Evolutionary conservation across 2,329 filamentous ascomycete species (phyloP), one percentile per base, ranked within the genome.

Genomic region (Colletotrichum tanaceti): DNA sequence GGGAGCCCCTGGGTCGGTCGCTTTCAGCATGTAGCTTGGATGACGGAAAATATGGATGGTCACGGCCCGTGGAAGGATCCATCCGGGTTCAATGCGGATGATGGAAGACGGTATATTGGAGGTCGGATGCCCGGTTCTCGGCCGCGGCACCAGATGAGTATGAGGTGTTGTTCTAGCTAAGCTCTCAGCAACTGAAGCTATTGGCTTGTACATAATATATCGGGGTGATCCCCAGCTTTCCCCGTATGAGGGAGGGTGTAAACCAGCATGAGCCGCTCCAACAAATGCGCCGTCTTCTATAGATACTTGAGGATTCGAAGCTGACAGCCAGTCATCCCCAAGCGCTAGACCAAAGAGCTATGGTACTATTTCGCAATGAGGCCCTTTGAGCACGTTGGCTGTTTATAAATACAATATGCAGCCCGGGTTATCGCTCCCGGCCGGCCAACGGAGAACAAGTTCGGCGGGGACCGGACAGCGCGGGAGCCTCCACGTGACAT

Each of bases 11-110:
- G n/a, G 64, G 67, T 68, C 64, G 58, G 67, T 70, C 67, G 58
- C 64, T 70, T 68, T 70, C 63, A 70, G 58, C 64, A 68, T 68
- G 64, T 68, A 58, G 52, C 67, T 70, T 68, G 64, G 67, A 68
- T 68, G 63, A 68, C 13, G 63, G 38, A 61, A 47, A 54, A 65
- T n/a, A 49, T 43, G 53, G 65, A 53, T 24, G 63, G 41, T 46
- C 52, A 39, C 35, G 50, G 28, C 41, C 28, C 20, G 24, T 39
- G 5, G 43, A 43, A 53, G 62, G 46, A 53, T 44, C 63, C 67
- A 63, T 55, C 32, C 43, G 38, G 28, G 39, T 63, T 67, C 46
- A 47, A 69, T 47, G 20, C 13, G 20, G 49, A 52, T 7, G 38
- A 46, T 22, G 24, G 38, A 22, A 24, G 49, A 22, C n/a, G n/a